Percentiles rank a stretch among this genome's conserved stretches.
phyloP scores from a whole-genome alignment of 2,329 filamentous ascomycete genomes.

The Hypoxylon sp. region DNA sequence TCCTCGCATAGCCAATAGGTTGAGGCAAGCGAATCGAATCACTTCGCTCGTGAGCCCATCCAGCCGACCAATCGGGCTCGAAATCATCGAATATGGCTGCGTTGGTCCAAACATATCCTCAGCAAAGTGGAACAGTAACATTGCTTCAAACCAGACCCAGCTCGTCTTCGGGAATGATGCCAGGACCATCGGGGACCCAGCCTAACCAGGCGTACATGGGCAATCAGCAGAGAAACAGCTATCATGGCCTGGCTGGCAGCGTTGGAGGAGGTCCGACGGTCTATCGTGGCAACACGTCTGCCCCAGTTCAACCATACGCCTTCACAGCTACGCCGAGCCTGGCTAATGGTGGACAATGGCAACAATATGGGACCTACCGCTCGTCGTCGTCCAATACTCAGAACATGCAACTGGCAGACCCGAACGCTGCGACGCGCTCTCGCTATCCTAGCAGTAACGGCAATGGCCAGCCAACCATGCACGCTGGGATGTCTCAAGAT shows the following conservation, averaged over 20 bases:
- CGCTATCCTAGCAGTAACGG: conserved; percentile 28
- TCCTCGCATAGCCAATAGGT: conserved; percentile 33
- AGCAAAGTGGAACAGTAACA: conserved; percentile 79
- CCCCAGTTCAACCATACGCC: conserved; percentile 81
- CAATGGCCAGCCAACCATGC: conserved; percentile 45
- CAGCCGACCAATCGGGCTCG: conserved; percentile 34
- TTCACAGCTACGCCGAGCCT: conserved; percentile 80
- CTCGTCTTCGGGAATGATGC: conserved; percentile 73
- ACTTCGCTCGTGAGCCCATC: conserved; percentile 41
- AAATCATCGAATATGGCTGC: conserved; percentile 75
- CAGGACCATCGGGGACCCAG: conserved; percentile 64
- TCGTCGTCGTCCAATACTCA: conserved; percentile 63
- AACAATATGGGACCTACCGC: conserved; percentile 64
- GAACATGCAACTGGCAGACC: conserved; percentile 58
- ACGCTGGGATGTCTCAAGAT: conserved; percentile 64
- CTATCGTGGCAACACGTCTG: conserved; percentile 68
- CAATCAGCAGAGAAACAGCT: conserved; percentile 64
- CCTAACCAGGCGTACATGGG: conserved; percentile 66
- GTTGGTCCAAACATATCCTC: conserved; percentile 84
- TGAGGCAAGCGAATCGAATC: conserved; percentile 35
- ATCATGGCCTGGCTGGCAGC: conserved; percentile 66
- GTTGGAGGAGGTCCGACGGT: conserved; percentile 60
- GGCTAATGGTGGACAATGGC: conserved; percentile 68
- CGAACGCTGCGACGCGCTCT: conserved; percentile 50
- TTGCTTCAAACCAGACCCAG: conserved; percentile 82